phyloP scores from a whole-genome alignment of 1,284 basidiomycete genomes.

The Sporisorium iseilematis-ciliati region DNA sequence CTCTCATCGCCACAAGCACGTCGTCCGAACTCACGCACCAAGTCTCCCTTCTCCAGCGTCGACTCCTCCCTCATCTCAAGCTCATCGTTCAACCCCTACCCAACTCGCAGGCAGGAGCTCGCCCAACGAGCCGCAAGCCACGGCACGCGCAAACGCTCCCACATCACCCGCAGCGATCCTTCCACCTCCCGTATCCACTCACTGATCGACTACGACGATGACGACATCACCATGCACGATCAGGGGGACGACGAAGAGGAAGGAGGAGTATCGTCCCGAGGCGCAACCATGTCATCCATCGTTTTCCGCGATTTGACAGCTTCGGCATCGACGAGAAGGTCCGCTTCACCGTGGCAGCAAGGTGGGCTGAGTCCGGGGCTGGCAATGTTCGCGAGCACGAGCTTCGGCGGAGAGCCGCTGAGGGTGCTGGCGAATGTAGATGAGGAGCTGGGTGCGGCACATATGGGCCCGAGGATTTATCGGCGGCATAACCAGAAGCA shows the following conservation, averaged over 20 bases:
- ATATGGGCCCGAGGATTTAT: constrained; percentile 52
- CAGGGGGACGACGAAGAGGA: constrained; percentile 29
- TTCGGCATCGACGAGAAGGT: constrained; percentile 22
- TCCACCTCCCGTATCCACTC: constrained; percentile 34
- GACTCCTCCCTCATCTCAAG: constrained; percentile 34
- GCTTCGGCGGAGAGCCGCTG: constrained; percentile 46
- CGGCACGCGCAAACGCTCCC: constrained; percentile 30
- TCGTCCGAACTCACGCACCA: constrained; percentile 15
- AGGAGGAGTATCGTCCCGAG: constrained; percentile 37
- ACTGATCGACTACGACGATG: constrained; percentile 21
- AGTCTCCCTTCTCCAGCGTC: not conserved
- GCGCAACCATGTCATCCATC: constrained; percentile 53
- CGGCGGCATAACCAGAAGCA: constrained; percentile 46
- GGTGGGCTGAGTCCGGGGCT: constrained; percentile 33
- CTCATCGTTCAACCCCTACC: constrained; percentile 48
- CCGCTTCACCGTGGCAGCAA: constrained; percentile 37
- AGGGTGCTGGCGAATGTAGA: constrained; percentile 43
- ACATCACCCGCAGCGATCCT: constrained; percentile 39
- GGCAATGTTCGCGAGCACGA: constrained; percentile 34
- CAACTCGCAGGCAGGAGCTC: constrained; percentile 45
- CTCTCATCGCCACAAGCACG: constrained; percentile 28
- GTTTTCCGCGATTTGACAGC: constrained; percentile 45
- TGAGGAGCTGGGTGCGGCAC: constrained; percentile 43
- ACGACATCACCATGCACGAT: constrained; percentile 18
- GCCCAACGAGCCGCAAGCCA: constrained; percentile 40